Percentiles rank a stretch among this genome's conserved stretches.
These are phyloP conservation scores for Paralagenidium karlingii DNA, from an alignment of 352 stramenopile genomes.

Conservation along the genomic window DNA sequence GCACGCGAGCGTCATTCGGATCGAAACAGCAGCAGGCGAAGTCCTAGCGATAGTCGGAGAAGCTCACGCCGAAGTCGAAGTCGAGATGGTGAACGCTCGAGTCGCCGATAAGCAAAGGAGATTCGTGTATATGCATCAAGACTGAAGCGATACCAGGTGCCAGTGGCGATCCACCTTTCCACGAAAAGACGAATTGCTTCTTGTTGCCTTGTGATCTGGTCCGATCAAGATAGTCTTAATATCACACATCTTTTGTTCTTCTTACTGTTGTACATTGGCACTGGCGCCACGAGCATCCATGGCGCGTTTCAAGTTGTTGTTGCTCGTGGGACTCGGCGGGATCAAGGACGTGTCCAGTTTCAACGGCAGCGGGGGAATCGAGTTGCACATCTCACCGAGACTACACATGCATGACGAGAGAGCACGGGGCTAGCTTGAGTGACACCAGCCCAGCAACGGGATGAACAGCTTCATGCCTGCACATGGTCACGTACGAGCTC, in stretches of 20 bases:
- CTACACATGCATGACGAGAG: constrained; percentile 8
- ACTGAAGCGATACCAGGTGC: too few relatives aligned
- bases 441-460: background rate
- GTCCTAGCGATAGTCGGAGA: constrained; percentile 1
- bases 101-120: too few relatives aligned
- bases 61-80: constrained; percentile 15
- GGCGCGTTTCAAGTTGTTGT: too few relatives aligned
- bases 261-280: constrained; percentile 2
- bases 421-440: background rate
- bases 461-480: too few relatives aligned
- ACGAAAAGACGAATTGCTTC: too few relatives aligned
- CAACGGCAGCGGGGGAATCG: constrained; percentile 49
- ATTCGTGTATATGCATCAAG: too few relatives aligned
- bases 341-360: constrained; percentile 60
- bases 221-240: too few relatives aligned
- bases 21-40: background rate
- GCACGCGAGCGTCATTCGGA: constrained; percentile 1
- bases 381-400: constrained; percentile 36
- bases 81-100: constrained; percentile 12
- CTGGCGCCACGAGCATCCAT: background rate
- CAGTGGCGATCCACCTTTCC: too few relatives aligned
- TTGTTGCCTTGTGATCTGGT: too few relatives aligned
- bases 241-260: too few relatives aligned
- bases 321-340: too few relatives aligned
- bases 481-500: constrained; percentile 53